phyloP scores from a whole-genome alignment of 495 filamentous ascomycete genomes.

The Diplogelasinospora grovesii region DNA sequence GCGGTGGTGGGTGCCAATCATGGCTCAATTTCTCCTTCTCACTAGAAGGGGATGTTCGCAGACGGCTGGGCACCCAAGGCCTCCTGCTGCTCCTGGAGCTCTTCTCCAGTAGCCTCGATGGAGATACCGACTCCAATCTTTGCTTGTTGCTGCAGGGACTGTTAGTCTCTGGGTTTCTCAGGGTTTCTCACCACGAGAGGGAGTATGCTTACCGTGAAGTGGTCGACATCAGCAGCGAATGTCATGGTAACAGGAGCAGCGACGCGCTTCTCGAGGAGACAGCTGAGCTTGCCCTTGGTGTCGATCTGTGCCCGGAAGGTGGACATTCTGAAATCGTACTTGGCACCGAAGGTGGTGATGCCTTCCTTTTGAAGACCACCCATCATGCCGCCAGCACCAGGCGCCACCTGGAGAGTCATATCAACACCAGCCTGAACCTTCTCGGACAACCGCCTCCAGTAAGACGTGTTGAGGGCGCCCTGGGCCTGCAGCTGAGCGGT shows the following conservation, averaged over 20 bases:
- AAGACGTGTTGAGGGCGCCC: constrained; percentile 82
- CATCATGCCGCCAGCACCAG: constrained; percentile 59
- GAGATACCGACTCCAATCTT: constrained; percentile 93
- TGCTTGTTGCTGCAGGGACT: constrained; percentile 66
- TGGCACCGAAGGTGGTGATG: constrained; percentile 82
- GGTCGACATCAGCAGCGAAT: constrained; percentile 96
- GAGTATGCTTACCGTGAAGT: constrained; percentile 78
- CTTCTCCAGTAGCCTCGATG: constrained; percentile 83
- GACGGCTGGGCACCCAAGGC: constrained; percentile 36
- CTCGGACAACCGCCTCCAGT: constrained; percentile 91
- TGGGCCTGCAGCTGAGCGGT: constrained; percentile 77
- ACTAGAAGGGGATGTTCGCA: constrained; percentile 53
- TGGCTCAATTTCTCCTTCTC: not conserved
- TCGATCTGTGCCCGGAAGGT: constrained; percentile 95
- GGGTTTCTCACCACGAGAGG: not conserved
- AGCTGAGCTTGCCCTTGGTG: constrained; percentile 86
- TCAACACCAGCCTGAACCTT: constrained; percentile 95
- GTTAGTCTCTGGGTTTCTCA: constrained; percentile 13
- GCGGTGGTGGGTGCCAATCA: constrained; percentile 12
- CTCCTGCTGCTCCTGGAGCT: constrained; percentile 89
- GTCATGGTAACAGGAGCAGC: constrained; percentile 83
- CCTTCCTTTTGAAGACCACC: constrained; percentile 73
- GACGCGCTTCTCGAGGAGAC: constrained; percentile 90
- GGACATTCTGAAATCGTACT: constrained; percentile 95
- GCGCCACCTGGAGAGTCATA: constrained; percentile 78